These are phyloP conservation scores for Neurospora tetraspora DNA, from an alignment of 495 filamentous ascomycete genomes.

Conservation along the genomic window DNA sequence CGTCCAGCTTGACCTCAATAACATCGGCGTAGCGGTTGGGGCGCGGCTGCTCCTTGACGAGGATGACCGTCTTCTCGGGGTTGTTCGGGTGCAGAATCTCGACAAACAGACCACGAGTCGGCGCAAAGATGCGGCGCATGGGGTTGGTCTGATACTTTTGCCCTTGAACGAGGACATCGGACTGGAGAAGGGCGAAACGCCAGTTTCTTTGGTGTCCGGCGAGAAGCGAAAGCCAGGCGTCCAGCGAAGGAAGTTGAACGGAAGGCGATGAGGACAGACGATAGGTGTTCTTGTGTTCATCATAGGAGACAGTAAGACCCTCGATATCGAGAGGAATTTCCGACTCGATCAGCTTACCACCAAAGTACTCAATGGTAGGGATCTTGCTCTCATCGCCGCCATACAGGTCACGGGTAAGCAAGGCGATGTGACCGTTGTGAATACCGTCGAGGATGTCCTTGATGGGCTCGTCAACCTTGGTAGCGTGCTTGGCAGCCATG, in stretches of 20 bases:
- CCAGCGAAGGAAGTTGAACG: constrained; percentile 60
- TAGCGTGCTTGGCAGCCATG: constrained; percentile 86
- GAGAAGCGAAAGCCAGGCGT: constrained; percentile 78
- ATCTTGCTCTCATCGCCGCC: constrained; percentile 58
- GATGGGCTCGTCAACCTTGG: constrained; percentile 78
- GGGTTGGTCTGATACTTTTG: constrained; percentile 96
- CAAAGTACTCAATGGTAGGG: constrained; percentile 89
- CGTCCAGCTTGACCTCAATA: constrained; percentile 67
- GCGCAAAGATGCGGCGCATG: constrained; percentile 80
- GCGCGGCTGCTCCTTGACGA: constrained; percentile 55
- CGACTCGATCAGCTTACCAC: constrained; percentile 63
- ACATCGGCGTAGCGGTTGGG: constrained; percentile 64
- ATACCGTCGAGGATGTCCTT: constrained; percentile 87
- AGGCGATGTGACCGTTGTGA: constrained; percentile 75
- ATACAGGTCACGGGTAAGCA: constrained; percentile 73
- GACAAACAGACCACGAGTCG: constrained; percentile 74
- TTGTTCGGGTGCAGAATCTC: constrained; percentile 75
- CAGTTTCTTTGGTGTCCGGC: constrained; percentile 81
- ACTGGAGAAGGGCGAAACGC: constrained; percentile 95
- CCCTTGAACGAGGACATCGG: constrained; percentile 88
- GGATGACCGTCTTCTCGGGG: constrained; percentile 67
- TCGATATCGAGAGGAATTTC: constrained; percentile 58
- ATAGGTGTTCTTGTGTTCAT: constrained; percentile 67
- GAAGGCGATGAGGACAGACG: constrained; percentile 62
- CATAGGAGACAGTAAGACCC: constrained; percentile 66